Conservation (phyloP, 345 rosid species). For the Balakata baccata region DNA sequence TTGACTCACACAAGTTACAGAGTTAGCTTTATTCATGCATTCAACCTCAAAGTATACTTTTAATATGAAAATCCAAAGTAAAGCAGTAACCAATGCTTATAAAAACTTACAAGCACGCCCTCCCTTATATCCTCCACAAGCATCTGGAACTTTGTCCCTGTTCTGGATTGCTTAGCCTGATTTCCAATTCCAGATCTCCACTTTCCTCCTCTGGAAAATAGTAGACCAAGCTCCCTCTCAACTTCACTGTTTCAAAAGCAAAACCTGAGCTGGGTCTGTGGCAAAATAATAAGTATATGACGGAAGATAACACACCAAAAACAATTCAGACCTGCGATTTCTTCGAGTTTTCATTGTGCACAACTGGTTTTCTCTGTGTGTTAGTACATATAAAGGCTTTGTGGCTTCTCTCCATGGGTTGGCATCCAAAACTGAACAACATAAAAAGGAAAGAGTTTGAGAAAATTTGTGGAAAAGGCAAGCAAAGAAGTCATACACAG, state of each 20-base stretch:
- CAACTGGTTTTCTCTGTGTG: constrained; percentile 70
- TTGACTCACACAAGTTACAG: neutral
- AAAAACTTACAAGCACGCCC: constrained; percentile 75
- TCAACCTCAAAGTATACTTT: neutral
- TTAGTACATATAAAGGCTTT: constrained; percentile 82
- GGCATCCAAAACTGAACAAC: constrained; percentile 69
- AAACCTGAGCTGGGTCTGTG: neutral
- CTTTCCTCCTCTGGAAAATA: constrained; percentile 68
- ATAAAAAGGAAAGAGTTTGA: constrained; percentile 10
- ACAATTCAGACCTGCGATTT: constrained; percentile 59
- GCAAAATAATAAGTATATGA: constrained; percentile 19
- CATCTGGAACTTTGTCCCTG: constrained; percentile 77
- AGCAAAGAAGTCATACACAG: neutral
- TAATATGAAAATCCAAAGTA: neutral
- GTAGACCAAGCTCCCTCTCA: constrained; percentile 79
- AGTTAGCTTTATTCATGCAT: neutral
- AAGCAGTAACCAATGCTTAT: neutral
- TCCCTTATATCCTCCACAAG: constrained; percentile 88
- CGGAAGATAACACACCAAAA: constrained; percentile 1
- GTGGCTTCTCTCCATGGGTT: constrained; percentile 94
- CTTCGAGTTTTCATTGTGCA: constrained; percentile 95
- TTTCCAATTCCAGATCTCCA: constrained; percentile 47
- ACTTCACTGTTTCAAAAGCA: constrained; percentile 61
- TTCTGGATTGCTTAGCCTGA: constrained; percentile 54
- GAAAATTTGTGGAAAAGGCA: constrained; percentile 5